Conservation (phyloP, 2,329 filamentous ascomycete genomes). For the Aspergillus pseudoviridinutans region DNA sequence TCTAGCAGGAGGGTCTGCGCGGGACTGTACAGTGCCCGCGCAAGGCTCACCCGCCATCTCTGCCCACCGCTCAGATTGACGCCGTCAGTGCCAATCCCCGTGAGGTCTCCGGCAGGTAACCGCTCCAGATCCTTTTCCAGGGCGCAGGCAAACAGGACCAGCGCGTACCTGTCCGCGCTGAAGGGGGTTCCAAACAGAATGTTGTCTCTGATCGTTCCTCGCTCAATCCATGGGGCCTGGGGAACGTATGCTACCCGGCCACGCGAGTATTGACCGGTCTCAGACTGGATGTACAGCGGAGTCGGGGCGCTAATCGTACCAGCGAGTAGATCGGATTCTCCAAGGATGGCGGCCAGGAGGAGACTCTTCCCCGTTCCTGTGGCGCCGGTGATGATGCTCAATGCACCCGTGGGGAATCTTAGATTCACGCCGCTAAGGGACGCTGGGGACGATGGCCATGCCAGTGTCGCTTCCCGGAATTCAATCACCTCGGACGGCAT, state of each 20-base stretch:
- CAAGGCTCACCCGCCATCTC: slow-evolving; percentile 76
- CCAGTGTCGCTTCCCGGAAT: too few relatives aligned
- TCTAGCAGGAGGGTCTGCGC: slow-evolving; percentile 74
- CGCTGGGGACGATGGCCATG: too few relatives aligned
- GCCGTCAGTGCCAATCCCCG: slow-evolving; percentile 79
- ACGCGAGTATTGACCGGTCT: too few relatives aligned
- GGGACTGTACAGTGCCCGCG: slow-evolving; percentile 73
- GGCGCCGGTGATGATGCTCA: slow-evolving; percentile 72
- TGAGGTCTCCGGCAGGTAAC: slow-evolving; percentile 70
- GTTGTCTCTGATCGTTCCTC: slow-evolving; percentile 61
- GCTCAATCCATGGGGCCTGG: slow-evolving; percentile 78
- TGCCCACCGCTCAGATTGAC: slow-evolving; percentile 82
- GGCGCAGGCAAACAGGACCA: slow-evolving; percentile 69
- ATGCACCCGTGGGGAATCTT: slow-evolving; percentile 62
- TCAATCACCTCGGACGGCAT: too few relatives aligned
- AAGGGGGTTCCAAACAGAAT: slow-evolving; percentile 72
- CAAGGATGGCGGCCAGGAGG: slow-evolving; percentile 68
- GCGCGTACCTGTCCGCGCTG: slow-evolving; percentile 64
- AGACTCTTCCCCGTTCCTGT: slow-evolving; percentile 77
- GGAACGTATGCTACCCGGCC: slow-evolving; percentile 63
- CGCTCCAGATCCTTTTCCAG: slow-evolving; percentile 72
- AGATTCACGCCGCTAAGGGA: slow-evolving; percentile 61
- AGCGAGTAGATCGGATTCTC: slow-evolving; percentile 66
- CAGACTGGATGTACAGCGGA: background rate
- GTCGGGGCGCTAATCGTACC: slow-evolving; percentile 55